Base-by-base conservation (phyloP, 202 grass and related monocot genomes). In the Carex sylvatica region DNA sequence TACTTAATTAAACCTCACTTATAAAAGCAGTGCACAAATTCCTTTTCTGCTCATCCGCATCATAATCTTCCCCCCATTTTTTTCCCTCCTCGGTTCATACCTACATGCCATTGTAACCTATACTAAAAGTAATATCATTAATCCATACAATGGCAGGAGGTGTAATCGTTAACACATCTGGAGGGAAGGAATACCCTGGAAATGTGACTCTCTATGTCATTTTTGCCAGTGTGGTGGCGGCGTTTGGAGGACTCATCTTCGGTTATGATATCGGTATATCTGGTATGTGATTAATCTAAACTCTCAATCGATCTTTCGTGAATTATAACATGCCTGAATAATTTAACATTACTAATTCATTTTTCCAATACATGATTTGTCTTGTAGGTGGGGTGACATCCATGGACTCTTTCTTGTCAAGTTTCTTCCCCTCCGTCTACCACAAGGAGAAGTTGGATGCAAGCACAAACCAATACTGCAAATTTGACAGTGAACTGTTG, bases 211-310 rank as follows among this genome's bases (percentile, higher is more conserved):
- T 75, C 13, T 91, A 88, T 65, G 88, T 93, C 79, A 87, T 93
- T 78, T 85, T 91, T 53, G 83, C 88, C 0, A 90, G 91, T 82
- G 78, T 93, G 0, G 88, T 93, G 8, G 91, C 88, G 0, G 88
- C 86, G 13, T 91, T 86, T 0, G 91, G 88, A 74, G 88, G 91
- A 0, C 91, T 93, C 16, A 90, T 93, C 71, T 88, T 90, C 65
- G 91, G 91, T 40, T 93, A 93, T 83, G 91, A 93, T 55, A 90
- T 93, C 35, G 91, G 91, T 80, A 93, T 93, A 44, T 93, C 88
- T 66, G 88, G 72, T 87, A 80, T 2, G 42, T 7, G 3, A 33
- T 12, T 52, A 5, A 56, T 19, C 19, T 35, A 3, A 33, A n/a
- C 15, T 35, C 26, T 76, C 26, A 58, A 58, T 54, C 4, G 24